phyloP scores from a whole-genome alignment of 495 filamentous ascomycete genomes.

The Delitschia confertaspora region DNA sequence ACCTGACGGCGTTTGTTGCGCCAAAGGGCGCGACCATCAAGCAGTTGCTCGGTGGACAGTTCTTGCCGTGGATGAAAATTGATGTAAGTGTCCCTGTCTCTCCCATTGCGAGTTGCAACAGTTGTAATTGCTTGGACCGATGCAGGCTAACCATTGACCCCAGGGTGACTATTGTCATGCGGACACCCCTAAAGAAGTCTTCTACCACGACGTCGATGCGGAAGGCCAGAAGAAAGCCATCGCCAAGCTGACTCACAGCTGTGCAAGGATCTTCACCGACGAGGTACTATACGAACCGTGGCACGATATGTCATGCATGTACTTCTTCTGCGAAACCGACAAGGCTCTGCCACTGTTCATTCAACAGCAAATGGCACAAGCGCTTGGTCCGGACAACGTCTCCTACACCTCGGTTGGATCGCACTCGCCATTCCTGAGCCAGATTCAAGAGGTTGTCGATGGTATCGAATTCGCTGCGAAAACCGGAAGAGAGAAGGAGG shows the following conservation, averaged over 20 bases:
- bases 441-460: slow-evolving; percentile 10
- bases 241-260: slow-evolving; percentile 5
- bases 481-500: no score
- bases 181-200: slow-evolving; percentile 4
- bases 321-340: slow-evolving; percentile 21
- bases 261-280: neutral
- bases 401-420: slow-evolving; percentile 13
- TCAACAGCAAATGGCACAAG: slow-evolving; percentile 13
- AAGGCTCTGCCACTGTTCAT: slow-evolving; percentile 14
- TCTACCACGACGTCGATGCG: slow-evolving; percentile 15
- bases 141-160: neutral
- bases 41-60: slow-evolving; percentile 3
- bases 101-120: neutral
- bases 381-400: slow-evolving; percentile 7
- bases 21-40: slow-evolving; percentile 13
- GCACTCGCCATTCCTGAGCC: slow-evolving; percentile 24
- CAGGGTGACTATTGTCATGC: slow-evolving; percentile 2
- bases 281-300: slow-evolving; percentile 11
- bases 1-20: slow-evolving; percentile 11
- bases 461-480: neutral
- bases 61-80: slow-evolving; percentile 16
- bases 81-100: slow-evolving; percentile 9
- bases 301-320: slow-evolving; percentile 13
- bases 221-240: slow-evolving; percentile 1
- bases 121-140: neutral